These are phyloP conservation scores for Xylariaceae sp. DNA, from an alignment of 2,329 filamentous ascomycete species.

Conservation along the genomic window DNA sequence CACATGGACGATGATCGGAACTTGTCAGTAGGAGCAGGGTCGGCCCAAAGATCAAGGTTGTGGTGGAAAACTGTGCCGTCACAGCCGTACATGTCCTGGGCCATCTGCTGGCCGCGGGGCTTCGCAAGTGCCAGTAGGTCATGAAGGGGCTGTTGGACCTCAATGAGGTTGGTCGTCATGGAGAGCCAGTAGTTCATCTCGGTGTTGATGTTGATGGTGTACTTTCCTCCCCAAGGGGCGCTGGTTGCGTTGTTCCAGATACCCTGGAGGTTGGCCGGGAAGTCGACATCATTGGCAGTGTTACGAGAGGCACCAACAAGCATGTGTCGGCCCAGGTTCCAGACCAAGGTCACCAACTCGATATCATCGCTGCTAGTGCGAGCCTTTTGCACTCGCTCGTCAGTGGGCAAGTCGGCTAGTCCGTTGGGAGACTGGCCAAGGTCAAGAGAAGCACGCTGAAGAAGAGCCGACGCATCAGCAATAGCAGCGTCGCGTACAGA, in stretches of 20 bases:
- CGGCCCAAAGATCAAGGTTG: constrained; percentile 38
- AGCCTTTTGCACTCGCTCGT: constrained; percentile 1
- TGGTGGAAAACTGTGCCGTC: constrained; percentile 36
- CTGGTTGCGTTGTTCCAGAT: constrained; percentile 7
- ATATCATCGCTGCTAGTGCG: neutral
- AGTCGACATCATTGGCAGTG: neutral
- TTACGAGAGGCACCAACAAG: constrained; percentile 7
- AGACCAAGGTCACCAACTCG: constrained; percentile 3
- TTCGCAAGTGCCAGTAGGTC: constrained; percentile 23
- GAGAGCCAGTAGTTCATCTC: constrained; percentile 27
- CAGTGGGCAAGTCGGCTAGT: constrained; percentile 2
- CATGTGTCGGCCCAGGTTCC: constrained; percentile 7
- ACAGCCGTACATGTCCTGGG: constrained; percentile 36
- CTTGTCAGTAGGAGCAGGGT: constrained; percentile 34
- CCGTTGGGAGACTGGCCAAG: constrained; percentile 4
- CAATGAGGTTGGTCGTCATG: constrained; percentile 31
- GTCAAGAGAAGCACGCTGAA: constrained; percentile 1
- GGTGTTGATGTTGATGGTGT: constrained; percentile 22
- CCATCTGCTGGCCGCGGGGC: constrained; percentile 32
- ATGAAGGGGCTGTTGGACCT: constrained; percentile 40
- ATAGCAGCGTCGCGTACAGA: constrained; percentile 1
- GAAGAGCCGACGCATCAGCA: neutral
- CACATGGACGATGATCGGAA: constrained; percentile 27
- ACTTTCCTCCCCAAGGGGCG: constrained; percentile 5
- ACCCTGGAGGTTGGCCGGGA: constrained; percentile 8